Evolutionary conservation across 331 rosid genomes (phyloP), one percentile per base, ranked within the genome.

Genomic region (Quercus phellos): DNA sequence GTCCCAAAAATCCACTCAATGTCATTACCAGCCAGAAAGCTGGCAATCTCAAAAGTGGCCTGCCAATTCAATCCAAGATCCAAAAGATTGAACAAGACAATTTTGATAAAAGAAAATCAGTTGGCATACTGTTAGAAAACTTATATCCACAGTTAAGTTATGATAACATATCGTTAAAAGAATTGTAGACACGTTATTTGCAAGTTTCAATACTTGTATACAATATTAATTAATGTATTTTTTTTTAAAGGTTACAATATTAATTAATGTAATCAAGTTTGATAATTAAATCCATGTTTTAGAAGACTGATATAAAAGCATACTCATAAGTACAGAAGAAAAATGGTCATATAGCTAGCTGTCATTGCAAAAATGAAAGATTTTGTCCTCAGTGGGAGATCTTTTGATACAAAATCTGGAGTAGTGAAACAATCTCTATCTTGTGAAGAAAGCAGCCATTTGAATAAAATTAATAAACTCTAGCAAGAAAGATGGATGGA

Each of bases 1-100:
- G 89, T 69, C 99, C 99, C 89, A 93, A 84, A 87, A 90, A 64
- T 73, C 99, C 99, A 74, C 99, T 95, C 4, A 90, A 84, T 11
- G 99, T 92, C 80, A 93, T 87, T 76, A 95, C 98, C 83, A 90
- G 5, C 99, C 98, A 95, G 91, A 95, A 93, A 85, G 85, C 83
- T 29, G 98, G 93, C 80, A 89, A 81, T 80, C 94, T 91, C 85
- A 95, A 83, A 75, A 95, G 99, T 32, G 99, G 97, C 82, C 99
- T 95, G 98, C 87, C 74, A 80, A 78, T 68, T 64, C 63, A 83
- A 71, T 71, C 46, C 68, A 63, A 68, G 14, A 71, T 54, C 66
- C 51, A 38, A 75, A 54, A 78, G 56, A 77, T 51, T 71, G 54
- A 50, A 51, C 54, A 51, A 21, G 27, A n/a, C 2, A 61, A 27